Percentiles rank a stretch among this genome's conserved stretches.
phyloP scores from a whole-genome alignment of 176 grass and related monocot species.

The Ensete ventricosum region DNA sequence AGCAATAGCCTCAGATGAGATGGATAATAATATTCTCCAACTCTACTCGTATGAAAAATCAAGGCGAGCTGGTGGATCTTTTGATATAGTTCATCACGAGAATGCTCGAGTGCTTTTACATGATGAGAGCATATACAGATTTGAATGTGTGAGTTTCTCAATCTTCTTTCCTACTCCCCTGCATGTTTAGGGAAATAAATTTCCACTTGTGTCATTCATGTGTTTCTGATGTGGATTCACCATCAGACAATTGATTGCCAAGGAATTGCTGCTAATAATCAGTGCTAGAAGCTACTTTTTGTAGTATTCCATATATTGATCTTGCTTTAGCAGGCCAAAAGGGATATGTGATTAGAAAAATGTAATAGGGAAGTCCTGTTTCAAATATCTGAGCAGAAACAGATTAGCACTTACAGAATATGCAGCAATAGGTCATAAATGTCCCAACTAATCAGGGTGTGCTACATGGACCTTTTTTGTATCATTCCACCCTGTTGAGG shows the following conservation, averaged over 20 bases:
- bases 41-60: constrained; percentile 94
- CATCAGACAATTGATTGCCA: too few species aligned
- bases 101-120: constrained; percentile 87
- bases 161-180: background rate
- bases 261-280: too few species aligned
- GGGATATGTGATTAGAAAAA: too few species aligned
- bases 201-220: background rate
- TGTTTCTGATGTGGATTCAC: background rate
- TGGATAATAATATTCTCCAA: constrained; percentile 93
- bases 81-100: constrained; percentile 93
- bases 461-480: too few species aligned
- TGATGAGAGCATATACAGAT: constrained; percentile 91
- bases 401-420: too few species aligned
- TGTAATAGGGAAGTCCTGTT: background rate
- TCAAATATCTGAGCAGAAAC: background rate
- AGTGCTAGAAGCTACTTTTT: background rate
- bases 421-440: too few species aligned
- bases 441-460: too few species aligned
- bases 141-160: constrained; percentile 70
- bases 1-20: constrained; percentile 94
- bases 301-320: background rate
- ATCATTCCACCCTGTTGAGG: too few species aligned
- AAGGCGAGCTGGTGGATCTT: constrained; percentile 65
- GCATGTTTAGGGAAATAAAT: background rate
- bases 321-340: too few species aligned